Percentiles rank a stretch among this genome's conserved stretches.
These are phyloP conservation scores for Thermoascus crustaceus DNA, from an alignment of 2,329 filamentous ascomycete genomes.

Conservation along the genomic window DNA sequence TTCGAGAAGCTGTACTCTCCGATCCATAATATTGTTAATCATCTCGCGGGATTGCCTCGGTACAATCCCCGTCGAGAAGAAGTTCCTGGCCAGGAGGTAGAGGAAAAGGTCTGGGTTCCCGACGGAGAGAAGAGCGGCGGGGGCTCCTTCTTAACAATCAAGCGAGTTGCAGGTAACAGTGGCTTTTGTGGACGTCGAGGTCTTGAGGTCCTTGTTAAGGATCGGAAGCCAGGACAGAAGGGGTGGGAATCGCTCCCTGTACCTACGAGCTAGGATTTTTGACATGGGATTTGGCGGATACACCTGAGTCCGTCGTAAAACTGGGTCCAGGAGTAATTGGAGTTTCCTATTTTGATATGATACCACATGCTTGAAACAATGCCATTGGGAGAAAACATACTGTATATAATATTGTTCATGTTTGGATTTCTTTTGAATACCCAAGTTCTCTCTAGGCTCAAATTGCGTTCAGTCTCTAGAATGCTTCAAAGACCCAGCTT, in stretches of 20 bases:
- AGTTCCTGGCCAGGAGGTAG: slow-evolving; percentile 44
- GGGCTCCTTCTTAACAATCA: slow-evolving; percentile 32
- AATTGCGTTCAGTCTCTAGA: no score
- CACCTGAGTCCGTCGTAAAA: no score
- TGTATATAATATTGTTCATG: no score
- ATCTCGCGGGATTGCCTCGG: slow-evolving; percentile 48
- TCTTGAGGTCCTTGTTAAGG: slow-evolving; percentile 37
- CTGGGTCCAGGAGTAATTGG: no score
- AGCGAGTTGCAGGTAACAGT: slow-evolving; percentile 34
- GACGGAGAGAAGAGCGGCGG: slow-evolving; percentile 19
- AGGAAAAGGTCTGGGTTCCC: slow-evolving; percentile 36
- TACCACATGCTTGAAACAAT: no score
- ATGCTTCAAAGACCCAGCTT: no score
- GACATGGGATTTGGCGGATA: no score
- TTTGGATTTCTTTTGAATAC: no score
- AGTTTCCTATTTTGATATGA: no score
- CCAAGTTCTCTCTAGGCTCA: no score
- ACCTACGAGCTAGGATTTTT: slow-evolving; percentile 19
- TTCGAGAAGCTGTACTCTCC: slow-evolving; percentile 58
- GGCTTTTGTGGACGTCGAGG: slow-evolving; percentile 38
- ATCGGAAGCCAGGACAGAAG: slow-evolving; percentile 35
- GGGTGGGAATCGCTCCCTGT: slow-evolving; percentile 38
- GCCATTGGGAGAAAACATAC: no score
- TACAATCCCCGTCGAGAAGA: slow-evolving; percentile 55
- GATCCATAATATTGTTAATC: slow-evolving; percentile 52